Evolutionary conservation across 305 asterid species (phyloP), one percentile per base, ranked within the genome.

Genomic region (Fraxinus nigra): DNA sequence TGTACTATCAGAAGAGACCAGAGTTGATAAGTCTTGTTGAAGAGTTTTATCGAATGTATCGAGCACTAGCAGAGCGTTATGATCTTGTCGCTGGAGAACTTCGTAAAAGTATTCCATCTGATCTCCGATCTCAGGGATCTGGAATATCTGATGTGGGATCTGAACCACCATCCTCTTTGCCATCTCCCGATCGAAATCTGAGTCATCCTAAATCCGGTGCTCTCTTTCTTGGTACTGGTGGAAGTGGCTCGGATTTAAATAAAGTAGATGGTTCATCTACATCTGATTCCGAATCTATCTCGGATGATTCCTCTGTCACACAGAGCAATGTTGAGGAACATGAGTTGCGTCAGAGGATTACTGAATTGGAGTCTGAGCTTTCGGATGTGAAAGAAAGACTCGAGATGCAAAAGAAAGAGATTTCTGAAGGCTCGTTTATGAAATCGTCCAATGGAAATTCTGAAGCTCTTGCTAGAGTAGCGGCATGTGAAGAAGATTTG

Each of bases 1-100:
- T 94, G 87, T 96, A 94, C 84, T 96, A 88, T 89, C 90, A 85
- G 91, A 96, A 88, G 90, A 89, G 99, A 86, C 99, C 98, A 0
- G 98, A 93, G 82, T 76, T 96, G 78, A 72, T 92, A 76, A 59
- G 67, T 69, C 97, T 94, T 0, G 98, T 96, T 8, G 99, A 96
- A 89, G 98, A 93, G 75, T 91, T 94, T 80, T 90, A 93, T 80
- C 90, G 95, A 75, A 94, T 92, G 92, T 91, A 96, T 74, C 89
- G 99, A 4, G 89, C 97, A 3, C 83, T 96, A 85, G 98, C 99
- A 0, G 99, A 96, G 83, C 91, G 95, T 74, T 94, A 94, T 37
- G 98, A 96, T 83, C 82, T 89, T 8, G 97, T 94, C 35, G 92
- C 97, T 0, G 98, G 98, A 18, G 99, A 96, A 73, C 93, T 96